Base-by-base conservation (phyloP, 129 eudicot genomes). In the Lonicera japonica region DNA sequence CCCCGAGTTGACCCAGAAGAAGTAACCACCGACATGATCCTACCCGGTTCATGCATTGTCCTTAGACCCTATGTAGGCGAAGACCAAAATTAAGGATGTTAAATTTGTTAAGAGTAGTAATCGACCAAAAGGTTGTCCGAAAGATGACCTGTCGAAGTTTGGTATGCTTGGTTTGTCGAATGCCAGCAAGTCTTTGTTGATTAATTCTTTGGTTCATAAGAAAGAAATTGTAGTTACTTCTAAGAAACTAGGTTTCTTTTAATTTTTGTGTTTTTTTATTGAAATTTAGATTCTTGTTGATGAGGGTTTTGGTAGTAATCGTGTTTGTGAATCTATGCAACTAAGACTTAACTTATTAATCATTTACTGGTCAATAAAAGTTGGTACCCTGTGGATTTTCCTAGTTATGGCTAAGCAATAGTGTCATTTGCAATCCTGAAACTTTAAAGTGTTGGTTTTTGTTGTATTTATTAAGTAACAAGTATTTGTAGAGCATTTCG, bases 161-260 rank as follows among this genome's bases (percentile, higher is more conserved):
- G 95, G 95, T 1, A 79, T 87, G 92, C 21, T 91, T 65, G 98
- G 98, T 10, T 74, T 96, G 19, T 91, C 98, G 47, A 91, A 91
- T 76, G 98, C 87, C 19, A 96, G 98, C 22, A 91, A 87, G 67
- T 87, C 96, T 54, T 87, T 95, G 0, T 81, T 91, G 25, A 87
- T 91, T 24, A 91, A 91, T 65, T 68, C 84, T 5, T 60, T 91
- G 25, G 90, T 82, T 43, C 76, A 88, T 12, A 91, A 82, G 69
- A 91, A 91, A 64, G 95, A 91, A 70, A 83, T 91, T 21, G 98
- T 96, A 15, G 86, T 87, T 5, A 91, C 98, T 50, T 91, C 98
- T 1, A 87, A 91, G 52, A 87, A 87, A 64, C 98, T 95, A 84
- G 97, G 97, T 91, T 45, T 70, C 20, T 70, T 51, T 51, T 18